Evolutionary conservation across 2,329 filamentous ascomycete species (phyloP).

Genomic region (Pseudogymnoascus verrucosus): DNA sequence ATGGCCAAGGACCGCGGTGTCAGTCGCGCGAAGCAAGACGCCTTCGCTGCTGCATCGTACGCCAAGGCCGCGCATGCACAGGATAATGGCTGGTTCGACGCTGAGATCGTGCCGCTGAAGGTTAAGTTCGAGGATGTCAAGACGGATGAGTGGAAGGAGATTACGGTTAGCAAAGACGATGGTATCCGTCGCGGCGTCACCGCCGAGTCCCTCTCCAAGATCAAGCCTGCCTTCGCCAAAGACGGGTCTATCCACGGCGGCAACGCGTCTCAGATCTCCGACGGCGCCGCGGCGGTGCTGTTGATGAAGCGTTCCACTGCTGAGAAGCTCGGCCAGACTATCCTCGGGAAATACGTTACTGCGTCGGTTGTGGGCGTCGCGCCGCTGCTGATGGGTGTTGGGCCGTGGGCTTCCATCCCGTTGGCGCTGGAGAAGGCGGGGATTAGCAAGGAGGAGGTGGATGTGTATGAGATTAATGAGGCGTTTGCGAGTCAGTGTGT

Average conservation of each 20-base stretch:
- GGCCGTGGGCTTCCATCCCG: slow-evolving; percentile 93
- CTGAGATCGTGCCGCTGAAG: slow-evolving; percentile 81
- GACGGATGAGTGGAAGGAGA: slow-evolving; percentile 73
- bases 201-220: slow-evolving; percentile 80
- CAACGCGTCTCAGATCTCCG: slow-evolving; percentile 91
- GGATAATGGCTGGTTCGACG: slow-evolving; percentile 78
- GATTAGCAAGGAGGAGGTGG: slow-evolving; percentile 80
- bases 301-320: slow-evolving; percentile 93
- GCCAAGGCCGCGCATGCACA: slow-evolving; percentile 84
- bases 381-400: slow-evolving; percentile 91
- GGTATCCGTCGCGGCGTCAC: slow-evolving; percentile 82
- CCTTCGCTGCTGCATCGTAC: slow-evolving; percentile 90
- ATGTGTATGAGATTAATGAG: slow-evolving; percentile 99
- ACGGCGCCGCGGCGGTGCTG: slow-evolving; percentile 89
- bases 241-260: slow-evolving; percentile 92
- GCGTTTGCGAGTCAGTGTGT: slow-evolving; percentile 93
- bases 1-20: slow-evolving; percentile 86
- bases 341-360: slow-evolving; percentile 87
- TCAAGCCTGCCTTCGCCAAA: slow-evolving; percentile 81
- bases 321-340: slow-evolving; percentile 75
- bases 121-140: slow-evolving; percentile 89
- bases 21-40: slow-evolving; percentile 67
- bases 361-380: slow-evolving; percentile 81
- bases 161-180: slow-evolving; percentile 79
- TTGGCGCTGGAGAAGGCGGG: slow-evolving; percentile 83